Conservation (phyloP, 2,329 filamentous ascomycete species). For the Decorospora gaudefroyi region DNA sequence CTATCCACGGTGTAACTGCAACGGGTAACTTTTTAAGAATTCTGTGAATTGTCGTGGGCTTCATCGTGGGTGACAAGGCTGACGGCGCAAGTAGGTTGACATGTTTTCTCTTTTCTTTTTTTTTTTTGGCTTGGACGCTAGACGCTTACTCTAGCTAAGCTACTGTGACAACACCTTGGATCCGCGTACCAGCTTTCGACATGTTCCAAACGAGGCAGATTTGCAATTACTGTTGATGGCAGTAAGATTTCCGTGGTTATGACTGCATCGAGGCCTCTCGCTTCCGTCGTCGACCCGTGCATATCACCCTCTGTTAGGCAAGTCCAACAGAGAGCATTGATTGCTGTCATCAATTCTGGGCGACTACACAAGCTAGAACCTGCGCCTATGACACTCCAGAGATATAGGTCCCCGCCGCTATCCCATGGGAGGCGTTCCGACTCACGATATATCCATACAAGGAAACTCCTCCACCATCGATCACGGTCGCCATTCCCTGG, state of each 20-base stretch:
- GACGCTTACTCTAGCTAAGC: constrained; percentile 8
- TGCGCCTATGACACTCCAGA: no score
- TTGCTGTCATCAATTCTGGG: no score
- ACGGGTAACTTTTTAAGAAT: constrained; percentile 3
- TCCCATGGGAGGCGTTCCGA: no score
- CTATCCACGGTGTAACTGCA: constrained; percentile 5
- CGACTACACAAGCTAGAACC: no score
- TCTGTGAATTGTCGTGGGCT: constrained; percentile 6
- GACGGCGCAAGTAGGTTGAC: constrained; percentile 9
- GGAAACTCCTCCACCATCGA: no score
- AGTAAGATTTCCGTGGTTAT: not conserved
- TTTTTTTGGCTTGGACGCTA: no score
- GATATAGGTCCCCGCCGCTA: no score
- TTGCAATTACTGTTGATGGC: not conserved
- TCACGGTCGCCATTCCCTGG: constrained; percentile 1
- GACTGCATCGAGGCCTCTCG: not conserved
- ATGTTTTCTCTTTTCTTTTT: constrained; percentile 7
- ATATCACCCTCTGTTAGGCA: constrained; percentile 1
- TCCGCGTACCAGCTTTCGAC: constrained; percentile 3
- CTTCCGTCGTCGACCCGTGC: constrained; percentile 1
- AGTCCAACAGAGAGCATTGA: not conserved
- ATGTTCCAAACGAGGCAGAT: not conserved
- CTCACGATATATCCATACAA: no score
- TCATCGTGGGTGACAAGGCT: constrained; percentile 7
- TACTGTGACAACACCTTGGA: constrained; percentile 7